Base-by-base conservation (phyloP, 129 eudicot species). In the Flaveria linearis region DNA sequence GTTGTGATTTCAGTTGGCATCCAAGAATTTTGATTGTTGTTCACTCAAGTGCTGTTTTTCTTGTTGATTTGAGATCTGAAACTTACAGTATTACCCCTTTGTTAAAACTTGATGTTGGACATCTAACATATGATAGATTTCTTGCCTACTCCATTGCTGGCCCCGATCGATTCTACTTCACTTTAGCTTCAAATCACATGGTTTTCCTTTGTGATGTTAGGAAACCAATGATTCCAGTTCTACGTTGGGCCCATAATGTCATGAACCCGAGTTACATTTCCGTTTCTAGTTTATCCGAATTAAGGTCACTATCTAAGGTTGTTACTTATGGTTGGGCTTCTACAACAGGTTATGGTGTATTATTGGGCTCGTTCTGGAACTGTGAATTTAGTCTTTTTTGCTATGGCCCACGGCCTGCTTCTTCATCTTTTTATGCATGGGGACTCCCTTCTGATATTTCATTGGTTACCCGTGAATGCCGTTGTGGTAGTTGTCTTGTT, bases 1-100 rank as follows among this genome's bases (percentile, higher is more conserved):
- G 96, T 49, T 88, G 89, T 84, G 96, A 90, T 69, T 88, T 93
- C 68, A 88, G 96, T 78, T 90, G 90, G 91, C 88, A 91, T 84
- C 93, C 91, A 9, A 88, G 96, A 68, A 82, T 85, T 51, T 5
- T 93, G 53, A 82, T 91, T 67, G 85, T 84, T 79, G 89, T 86
- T 56, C 82, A 87, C 74, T 70, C 81, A 0, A 74, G 71, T 80
- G 80, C 55, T 2, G 79, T 87, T 7, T 88, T 87, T 76, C 71
- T 90, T 72, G 90, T 93, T 78, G 98, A 93, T 82, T 73, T 78
- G 25, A 82, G 92, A 80, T 80, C 81, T 2, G 82, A 75, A 12
- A 69, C 69, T 12, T 85, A 69, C 68, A 71, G 15, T 14, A 71
- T 83, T 30, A 45, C 60, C 41, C 81, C 85, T 68, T 87, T 93